Evolutionary conservation across 257 asterid genomes (phyloP).

Genomic region (Asclepias syriaca): DNA sequence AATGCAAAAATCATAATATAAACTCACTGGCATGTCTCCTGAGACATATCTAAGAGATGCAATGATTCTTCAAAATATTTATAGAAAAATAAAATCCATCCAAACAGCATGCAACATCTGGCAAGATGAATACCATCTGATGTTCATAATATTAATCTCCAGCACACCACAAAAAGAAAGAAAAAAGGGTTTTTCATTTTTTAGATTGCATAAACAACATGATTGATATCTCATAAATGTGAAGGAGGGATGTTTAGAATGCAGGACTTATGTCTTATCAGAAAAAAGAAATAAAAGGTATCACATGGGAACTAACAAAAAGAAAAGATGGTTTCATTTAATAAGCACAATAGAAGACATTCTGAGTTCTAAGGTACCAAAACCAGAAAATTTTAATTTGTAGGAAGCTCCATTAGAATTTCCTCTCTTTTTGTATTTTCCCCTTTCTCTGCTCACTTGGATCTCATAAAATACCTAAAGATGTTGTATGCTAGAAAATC

Average conservation of each 20-base stretch:
- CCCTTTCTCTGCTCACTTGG: not conserved
- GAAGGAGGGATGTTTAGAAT: too few relatives aligned
- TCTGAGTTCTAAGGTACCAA: not conserved
- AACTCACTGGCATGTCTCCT: not conserved
- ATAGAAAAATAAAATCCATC: not conserved
- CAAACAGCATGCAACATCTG: not conserved
- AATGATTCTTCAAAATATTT: not conserved
- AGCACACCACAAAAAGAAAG: too few relatives aligned
- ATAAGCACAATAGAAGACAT: not conserved
- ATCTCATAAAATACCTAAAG: not conserved
- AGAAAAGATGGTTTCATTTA: not conserved
- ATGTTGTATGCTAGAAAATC: not conserved
- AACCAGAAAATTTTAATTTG: not conserved
- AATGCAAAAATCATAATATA: not conserved
- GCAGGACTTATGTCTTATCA: too few relatives aligned
- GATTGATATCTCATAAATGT: too few relatives aligned
- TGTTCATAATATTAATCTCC: not conserved
- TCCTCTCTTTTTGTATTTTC: not conserved
- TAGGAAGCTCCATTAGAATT: not conserved
- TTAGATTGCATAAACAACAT: too few relatives aligned
- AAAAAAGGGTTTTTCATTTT: too few relatives aligned
- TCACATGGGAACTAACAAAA: not conserved
- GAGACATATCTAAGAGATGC: not conserved
- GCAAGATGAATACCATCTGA: not conserved
- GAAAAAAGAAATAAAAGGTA: too few relatives aligned